Conservation (phyloP, 129 eudicot species). For the Centaurea solstitialis region DNA sequence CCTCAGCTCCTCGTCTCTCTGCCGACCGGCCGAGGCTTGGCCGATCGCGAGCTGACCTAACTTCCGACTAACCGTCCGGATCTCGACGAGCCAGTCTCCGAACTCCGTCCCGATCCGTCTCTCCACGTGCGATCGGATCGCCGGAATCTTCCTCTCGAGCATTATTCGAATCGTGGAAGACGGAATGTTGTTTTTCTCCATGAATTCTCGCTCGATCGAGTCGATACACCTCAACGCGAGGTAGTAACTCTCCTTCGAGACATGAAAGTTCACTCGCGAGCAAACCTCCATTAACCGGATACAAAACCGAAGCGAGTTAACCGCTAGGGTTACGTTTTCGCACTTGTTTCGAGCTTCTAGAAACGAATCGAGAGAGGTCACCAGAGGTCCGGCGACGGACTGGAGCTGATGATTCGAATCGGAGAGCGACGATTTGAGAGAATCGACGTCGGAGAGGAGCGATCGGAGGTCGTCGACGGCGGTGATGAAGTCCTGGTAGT, state of each 20-base stretch:
- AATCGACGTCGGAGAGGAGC: constrained; percentile 80
- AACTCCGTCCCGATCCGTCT: constrained; percentile 68
- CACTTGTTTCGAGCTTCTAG: constrained; percentile 67
- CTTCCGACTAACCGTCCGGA: constrained; percentile 79
- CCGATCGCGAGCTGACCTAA: constrained; percentile 94
- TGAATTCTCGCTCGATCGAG: constrained; percentile 54
- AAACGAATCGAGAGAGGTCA: constrained; percentile 65
- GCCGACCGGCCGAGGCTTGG: constrained; percentile 86
- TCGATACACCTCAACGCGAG: constrained; percentile 87
- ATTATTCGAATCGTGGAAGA: constrained; percentile 63
- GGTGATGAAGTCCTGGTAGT: constrained; percentile 88
- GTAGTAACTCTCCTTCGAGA: constrained; percentile 51
- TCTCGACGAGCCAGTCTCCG: constrained; percentile 95
- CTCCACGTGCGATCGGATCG: constrained; percentile 72
- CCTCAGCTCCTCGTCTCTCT: constrained; percentile 88
- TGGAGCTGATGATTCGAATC: constrained; percentile 64
- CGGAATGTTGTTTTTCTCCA: constrained; percentile 55
- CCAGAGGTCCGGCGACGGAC: constrained; percentile 74
- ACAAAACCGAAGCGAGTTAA: constrained; percentile 54
- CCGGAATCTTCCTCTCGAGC: constrained; percentile 86
- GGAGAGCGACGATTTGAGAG: constrained; percentile 76
- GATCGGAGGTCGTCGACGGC: constrained; percentile 96
- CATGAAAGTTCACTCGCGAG: constrained; percentile 63
- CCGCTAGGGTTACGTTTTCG: constrained; percentile 59
- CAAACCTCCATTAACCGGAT: constrained; percentile 65